Percentiles rank a stretch among this genome's conserved stretches.
phyloP scores from a whole-genome alignment of 106 monocot species.

The Allium sativum region DNA sequence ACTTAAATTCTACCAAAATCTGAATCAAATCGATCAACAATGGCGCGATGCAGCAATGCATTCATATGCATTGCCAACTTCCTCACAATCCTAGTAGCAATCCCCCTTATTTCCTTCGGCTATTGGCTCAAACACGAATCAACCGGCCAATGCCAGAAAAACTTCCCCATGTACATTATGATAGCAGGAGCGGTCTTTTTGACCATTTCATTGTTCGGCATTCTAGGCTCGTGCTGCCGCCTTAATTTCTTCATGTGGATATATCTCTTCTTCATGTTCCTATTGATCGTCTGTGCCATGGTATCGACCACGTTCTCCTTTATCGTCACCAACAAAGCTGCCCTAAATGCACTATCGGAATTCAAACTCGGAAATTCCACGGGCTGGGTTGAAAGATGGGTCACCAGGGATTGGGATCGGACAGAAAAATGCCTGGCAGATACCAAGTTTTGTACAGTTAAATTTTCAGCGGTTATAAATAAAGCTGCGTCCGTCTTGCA shows the following conservation, averaged over 20 bases:
- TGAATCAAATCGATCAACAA: background rate
- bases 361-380: conserved; percentile 32
- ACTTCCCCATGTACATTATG: conserved; percentile 16
- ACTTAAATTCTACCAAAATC: no score
- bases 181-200: conserved; percentile 20
- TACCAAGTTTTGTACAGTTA: conserved; percentile 12
- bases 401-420: conserved; percentile 16
- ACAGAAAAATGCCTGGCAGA: conserved; percentile 38
- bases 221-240: conserved; percentile 40
- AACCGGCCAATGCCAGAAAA: conserved; percentile 21
- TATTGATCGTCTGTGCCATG: conserved; percentile 26
- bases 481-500: no score
- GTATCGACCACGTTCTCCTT: conserved; percentile 22
- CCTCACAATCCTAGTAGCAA: conserved; percentile 21
- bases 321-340: conserved; percentile 24
- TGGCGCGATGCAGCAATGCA: conserved; percentile 35
- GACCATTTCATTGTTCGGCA: conserved; percentile 23
- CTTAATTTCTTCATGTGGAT: conserved; percentile 26
- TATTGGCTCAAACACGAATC: conserved; percentile 15
- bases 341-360: conserved; percentile 15
- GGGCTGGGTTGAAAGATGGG: conserved; percentile 28
- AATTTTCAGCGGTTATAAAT: no score
- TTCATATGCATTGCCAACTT: conserved; percentile 23
- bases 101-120: conserved; percentile 29
- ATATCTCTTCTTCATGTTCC: conserved; percentile 43